Evolutionary conservation across 129 eudicot species (phyloP).

Genomic region (Sambucus nigra): DNA sequence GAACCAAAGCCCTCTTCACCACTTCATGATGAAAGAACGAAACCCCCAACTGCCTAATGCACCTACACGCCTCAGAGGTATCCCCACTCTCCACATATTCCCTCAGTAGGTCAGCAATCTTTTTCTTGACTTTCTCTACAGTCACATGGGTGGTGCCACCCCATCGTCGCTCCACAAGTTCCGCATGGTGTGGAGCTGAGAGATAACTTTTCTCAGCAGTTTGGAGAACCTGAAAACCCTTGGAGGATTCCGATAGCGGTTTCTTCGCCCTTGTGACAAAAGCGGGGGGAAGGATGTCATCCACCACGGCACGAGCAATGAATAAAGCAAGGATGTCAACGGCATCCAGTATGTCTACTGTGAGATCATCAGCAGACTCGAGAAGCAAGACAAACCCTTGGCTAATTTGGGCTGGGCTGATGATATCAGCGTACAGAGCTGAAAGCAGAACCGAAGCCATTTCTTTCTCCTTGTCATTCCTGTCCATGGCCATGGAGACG

Average conservation of each 20-base stretch:
- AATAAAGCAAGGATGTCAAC: constrained; percentile 80
- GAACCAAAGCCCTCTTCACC: constrained; percentile 69
- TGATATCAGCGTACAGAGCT: constrained; percentile 76
- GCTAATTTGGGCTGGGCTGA: constrained; percentile 64
- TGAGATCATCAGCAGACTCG: constrained; percentile 89
- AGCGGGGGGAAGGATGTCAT: constrained; percentile 94
- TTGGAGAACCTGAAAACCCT: constrained; percentile 63
- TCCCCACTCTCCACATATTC: constrained; percentile 87
- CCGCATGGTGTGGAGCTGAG: constrained; percentile 96
- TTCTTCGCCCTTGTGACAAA: constrained; percentile 62
- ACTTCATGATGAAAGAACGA: constrained; percentile 90
- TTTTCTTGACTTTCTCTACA: constrained; percentile 86
- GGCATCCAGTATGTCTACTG: constrained; percentile 75
- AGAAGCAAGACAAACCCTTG: constrained; percentile 86
- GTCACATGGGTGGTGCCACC: constrained; percentile 88
- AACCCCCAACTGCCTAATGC: constrained; percentile 77
- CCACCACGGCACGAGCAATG: constrained; percentile 81
- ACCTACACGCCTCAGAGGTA: constrained; percentile 80
- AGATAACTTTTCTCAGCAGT: constrained; percentile 90
- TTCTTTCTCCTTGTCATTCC: constrained; percentile 91
- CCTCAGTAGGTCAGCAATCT: constrained; percentile 62
- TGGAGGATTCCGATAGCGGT: constrained; percentile 49
- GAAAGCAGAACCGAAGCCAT: constrained; percentile 91
- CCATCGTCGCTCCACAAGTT: constrained; percentile 87
- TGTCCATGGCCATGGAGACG: constrained; percentile 91